Percentiles rank a stretch among this genome's conserved stretches.
Conservation (phyloP, 2,329 filamentous ascomycete genomes). For the Bipolaris sorokiniana region DNA sequence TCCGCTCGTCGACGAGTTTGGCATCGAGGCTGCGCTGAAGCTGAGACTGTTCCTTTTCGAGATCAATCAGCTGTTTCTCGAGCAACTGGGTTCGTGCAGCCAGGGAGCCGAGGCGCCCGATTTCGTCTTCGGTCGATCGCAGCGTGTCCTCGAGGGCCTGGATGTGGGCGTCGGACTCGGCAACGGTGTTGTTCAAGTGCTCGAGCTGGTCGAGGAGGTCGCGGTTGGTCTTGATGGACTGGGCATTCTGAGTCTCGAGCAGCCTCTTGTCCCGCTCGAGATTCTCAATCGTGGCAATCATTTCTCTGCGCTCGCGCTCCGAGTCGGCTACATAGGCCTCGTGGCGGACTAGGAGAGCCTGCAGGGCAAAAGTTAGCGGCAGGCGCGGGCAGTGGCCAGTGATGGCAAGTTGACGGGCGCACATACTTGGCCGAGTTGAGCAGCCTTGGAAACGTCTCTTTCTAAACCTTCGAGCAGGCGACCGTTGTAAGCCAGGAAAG, state of each 20-base stretch:
- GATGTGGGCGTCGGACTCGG: conserved; percentile 80
- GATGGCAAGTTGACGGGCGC: conserved; percentile 32
- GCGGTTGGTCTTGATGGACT: conserved; percentile 82
- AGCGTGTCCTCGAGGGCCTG: conserved; percentile 77
- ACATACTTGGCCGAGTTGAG: conserved; percentile 85
- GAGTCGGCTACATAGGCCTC: conserved; percentile 94
- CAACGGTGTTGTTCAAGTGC: conserved; percentile 76
- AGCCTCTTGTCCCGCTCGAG: conserved; percentile 73
- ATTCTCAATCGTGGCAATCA: conserved; percentile 74
- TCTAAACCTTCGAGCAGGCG: conserved; percentile 80
- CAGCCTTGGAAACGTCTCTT: conserved; percentile 84
- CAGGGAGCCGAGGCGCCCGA: conserved; percentile 75
- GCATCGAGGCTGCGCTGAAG: conserved; percentile 71
- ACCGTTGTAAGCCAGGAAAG: conserved; percentile 81
- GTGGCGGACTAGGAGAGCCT: conserved; percentile 91
- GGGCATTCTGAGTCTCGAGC: conserved; percentile 77
- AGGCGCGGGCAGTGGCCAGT: conserved; percentile 35
- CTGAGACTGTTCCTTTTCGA: conserved; percentile 81
- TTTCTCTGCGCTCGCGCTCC: conserved; percentile 78
- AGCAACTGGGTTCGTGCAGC: conserved; percentile 77
- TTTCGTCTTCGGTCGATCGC: conserved; percentile 75
- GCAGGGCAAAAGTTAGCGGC: conserved; percentile 71
- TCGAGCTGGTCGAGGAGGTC: conserved; percentile 84
- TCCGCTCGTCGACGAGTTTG: conserved; percentile 76
- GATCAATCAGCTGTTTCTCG: conserved; percentile 76